A percentile compares a stretch with the other conserved stretches of the same genome.
phyloP scores from a whole-genome alignment of 139 green algal genomes.

The Nannochloris sp. region DNA sequence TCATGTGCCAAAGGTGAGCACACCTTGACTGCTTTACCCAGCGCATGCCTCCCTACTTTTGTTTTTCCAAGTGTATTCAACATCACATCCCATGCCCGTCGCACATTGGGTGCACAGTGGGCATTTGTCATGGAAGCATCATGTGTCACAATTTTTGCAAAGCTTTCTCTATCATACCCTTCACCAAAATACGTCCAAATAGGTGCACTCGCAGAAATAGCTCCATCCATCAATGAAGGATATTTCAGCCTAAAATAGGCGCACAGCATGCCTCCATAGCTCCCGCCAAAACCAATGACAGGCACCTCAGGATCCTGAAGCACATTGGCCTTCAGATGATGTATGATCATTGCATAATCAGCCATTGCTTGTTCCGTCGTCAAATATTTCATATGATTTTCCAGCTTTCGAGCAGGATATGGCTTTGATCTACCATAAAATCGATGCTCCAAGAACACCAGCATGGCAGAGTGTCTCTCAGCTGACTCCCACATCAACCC shows the following conservation, averaged over 20 bases:
- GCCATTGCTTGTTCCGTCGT: conserved; percentile 60
- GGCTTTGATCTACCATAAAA: conserved; percentile 35
- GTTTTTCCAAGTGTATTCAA: conserved; percentile 14
- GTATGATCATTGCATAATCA: conserved; percentile 61
- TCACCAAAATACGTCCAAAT: conserved; percentile 79
- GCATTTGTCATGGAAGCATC: conserved; percentile 32
- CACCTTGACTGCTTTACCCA: neutral
- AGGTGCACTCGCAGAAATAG: conserved; percentile 80
- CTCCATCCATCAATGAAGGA: conserved; percentile 61
- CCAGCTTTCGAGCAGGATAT: neutral
- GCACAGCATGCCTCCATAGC: conserved; percentile 69
- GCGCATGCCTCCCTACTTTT: neutral
- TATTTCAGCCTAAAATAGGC: conserved; percentile 66
- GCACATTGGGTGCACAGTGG: conserved; percentile 16
- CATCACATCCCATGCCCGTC: neutral
- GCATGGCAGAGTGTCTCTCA: conserved; percentile 23
- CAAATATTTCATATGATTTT: conserved; percentile 39
- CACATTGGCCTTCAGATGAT: conserved; percentile 30
- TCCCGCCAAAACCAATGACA: conserved; percentile 71
- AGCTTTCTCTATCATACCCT: conserved; percentile 30
- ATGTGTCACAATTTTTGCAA: conserved; percentile 38
- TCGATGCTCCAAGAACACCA: conserved; percentile 48
- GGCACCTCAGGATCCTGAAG: conserved; percentile 22
- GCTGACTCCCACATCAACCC: conserved; percentile 61
- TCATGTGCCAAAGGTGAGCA: conserved; percentile 4